phyloP scores from a whole-genome alignment of 352 stramenopile species.

The Pilasporangium apinafurcum region DNA sequence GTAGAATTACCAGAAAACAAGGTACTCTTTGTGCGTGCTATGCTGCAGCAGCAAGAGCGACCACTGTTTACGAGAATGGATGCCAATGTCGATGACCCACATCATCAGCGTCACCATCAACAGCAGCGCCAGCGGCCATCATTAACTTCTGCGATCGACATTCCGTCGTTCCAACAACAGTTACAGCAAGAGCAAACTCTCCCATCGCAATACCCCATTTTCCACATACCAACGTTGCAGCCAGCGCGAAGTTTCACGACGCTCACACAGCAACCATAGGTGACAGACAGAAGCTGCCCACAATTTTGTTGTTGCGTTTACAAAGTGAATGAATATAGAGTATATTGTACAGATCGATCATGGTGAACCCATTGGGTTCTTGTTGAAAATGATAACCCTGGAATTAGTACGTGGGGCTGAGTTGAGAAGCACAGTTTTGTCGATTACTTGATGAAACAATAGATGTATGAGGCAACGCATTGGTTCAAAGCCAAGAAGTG shows the following conservation, averaged over 20 bases:
- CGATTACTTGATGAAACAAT: too few species aligned
- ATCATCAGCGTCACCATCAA: too few species aligned
- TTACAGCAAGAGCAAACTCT: constrained; percentile 15
- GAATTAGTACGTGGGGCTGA: too few species aligned
- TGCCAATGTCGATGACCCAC: constrained; percentile 10
- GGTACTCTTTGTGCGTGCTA: constrained; percentile 74
- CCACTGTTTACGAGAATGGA: constrained; percentile 66
- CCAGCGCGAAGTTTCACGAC: constrained; percentile 19
- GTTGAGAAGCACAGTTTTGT: too few species aligned
- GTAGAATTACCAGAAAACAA: constrained; percentile 70
- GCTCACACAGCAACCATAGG: neutral
- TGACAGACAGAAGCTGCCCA: neutral
- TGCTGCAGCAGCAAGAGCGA: constrained; percentile 83
- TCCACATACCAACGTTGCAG: constrained; percentile 36
- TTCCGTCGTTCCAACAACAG: constrained; percentile 23
- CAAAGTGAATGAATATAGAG: too few species aligned
- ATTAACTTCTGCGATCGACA: constrained; percentile 37
- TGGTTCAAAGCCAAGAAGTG: too few species aligned
- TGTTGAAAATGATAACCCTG: too few species aligned
- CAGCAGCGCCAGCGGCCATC: constrained; percentile 12
- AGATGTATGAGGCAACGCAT: too few species aligned
- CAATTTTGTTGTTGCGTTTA: neutral
- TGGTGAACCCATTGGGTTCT: too few species aligned
- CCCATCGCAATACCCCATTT: constrained; percentile 56
- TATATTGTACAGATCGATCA: too few species aligned